These are phyloP conservation scores for Skeletonema potamos DNA, from an alignment of 108 stramenopile genomes.

Conservation along the genomic window DNA sequence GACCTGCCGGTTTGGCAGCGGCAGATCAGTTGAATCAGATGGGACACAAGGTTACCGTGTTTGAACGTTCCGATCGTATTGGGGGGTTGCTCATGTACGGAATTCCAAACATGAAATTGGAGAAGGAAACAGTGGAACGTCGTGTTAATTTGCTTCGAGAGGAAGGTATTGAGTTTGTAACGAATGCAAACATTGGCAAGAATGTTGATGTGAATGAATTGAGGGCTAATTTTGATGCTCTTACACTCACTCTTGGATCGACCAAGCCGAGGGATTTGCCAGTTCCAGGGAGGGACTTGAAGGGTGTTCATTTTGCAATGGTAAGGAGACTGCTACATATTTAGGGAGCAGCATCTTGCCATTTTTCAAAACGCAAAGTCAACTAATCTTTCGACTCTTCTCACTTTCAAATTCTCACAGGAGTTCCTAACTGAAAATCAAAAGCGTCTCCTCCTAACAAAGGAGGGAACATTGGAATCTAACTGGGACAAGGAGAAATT, in stretches of 20 bases:
- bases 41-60: slow-evolving; percentile 97
- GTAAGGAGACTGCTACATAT: slow-evolving; percentile 38
- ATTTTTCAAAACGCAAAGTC: background rate
- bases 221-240: slow-evolving; percentile 83
- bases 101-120: slow-evolving; percentile 98
- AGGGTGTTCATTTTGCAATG: slow-evolving; percentile 92
- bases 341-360: background rate
- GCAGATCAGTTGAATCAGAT: slow-evolving; percentile 96
- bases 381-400: background rate
- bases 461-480: slow-evolving; percentile 91
- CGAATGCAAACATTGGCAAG: slow-evolving; percentile 91
- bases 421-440: slow-evolving; percentile 97
- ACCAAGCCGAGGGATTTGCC: slow-evolving; percentile 96
- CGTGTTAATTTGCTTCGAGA: slow-evolving; percentile 91
- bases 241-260: slow-evolving; percentile 87
- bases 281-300: slow-evolving; percentile 90
- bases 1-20: slow-evolving; percentile 90
- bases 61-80: slow-evolving; percentile 92
- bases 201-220: slow-evolving; percentile 93
- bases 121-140: slow-evolving; percentile 95
- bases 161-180: slow-evolving; percentile 96
- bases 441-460: slow-evolving; percentile 93
- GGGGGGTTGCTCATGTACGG: slow-evolving; percentile 98
- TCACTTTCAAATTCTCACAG: slow-evolving; percentile 21
- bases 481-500: slow-evolving; percentile 91